A percentile compares a stretch with the other conserved stretches of the same genome.
Evolutionary conservation across 2,329 filamentous ascomycete genomes (phyloP).

Genomic region (Diaporthe destruens): DNA sequence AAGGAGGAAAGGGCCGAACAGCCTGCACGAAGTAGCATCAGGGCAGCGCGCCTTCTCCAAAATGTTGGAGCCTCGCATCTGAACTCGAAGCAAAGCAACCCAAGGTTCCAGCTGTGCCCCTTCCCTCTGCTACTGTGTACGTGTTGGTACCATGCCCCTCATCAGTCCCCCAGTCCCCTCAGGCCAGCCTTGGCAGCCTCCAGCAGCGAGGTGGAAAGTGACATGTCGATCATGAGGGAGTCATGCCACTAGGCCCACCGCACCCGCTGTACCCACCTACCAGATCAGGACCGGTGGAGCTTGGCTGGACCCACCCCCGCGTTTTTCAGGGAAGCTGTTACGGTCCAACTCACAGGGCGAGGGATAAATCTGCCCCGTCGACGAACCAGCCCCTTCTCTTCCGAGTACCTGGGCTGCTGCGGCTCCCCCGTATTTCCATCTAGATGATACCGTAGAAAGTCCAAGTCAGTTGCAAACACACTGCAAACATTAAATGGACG

Average conservation of each 20-base stretch:
- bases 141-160: slow-evolving; percentile 13
- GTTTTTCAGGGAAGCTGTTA: slow-evolving; percentile 28
- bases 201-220: slow-evolving; percentile 9
- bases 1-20: slow-evolving; percentile 39
- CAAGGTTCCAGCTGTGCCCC: slow-evolving; percentile 2
- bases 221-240: slow-evolving; percentile 33
- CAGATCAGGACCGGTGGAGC: not conserved
- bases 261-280: slow-evolving; percentile 22
- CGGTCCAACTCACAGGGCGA: not conserved
- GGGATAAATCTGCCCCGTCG: no score
- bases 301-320: slow-evolving; percentile 38
- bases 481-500: not conserved
- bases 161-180: not conserved
- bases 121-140: no score
- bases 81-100: slow-evolving; percentile 33
- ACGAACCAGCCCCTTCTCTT: not conserved
- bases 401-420: no score
- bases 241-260: slow-evolving; percentile 30
- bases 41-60: not conserved
- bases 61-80: slow-evolving; percentile 1
- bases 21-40: not conserved
- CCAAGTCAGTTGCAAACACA: no score
- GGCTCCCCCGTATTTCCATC: no score
- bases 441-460: not conserved
- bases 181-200: not conserved